A percentile compares a stretch with the other conserved stretches of the same genome.
These are phyloP conservation scores for Xanthoparmelia taractica DNA, from an alignment of 495 filamentous ascomycete species.

Conservation along the genomic window DNA sequence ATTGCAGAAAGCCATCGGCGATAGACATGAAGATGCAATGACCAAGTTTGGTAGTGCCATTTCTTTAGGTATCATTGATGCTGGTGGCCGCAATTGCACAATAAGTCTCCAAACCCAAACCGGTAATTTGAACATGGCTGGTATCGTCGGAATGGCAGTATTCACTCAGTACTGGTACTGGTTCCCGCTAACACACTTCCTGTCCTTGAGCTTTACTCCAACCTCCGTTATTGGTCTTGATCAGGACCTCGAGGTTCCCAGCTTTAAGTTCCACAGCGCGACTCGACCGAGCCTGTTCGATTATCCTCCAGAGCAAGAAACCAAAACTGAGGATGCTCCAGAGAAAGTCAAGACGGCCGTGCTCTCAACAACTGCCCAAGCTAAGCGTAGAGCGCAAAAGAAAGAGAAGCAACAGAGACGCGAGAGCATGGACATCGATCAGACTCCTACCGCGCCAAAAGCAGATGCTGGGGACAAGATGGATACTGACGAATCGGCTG, in stretches of 20 bases:
- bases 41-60: slow-evolving; percentile 95
- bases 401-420: slow-evolving; percentile 64
- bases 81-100: slow-evolving; percentile 95
- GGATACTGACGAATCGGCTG: slow-evolving; percentile 70
- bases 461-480: slow-evolving; percentile 69
- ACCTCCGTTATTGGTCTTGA: slow-evolving; percentile 93
- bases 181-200: slow-evolving; percentile 98
- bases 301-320: slow-evolving; percentile 92
- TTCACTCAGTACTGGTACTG: slow-evolving; percentile 99
- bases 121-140: slow-evolving; percentile 94
- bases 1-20: slow-evolving; percentile 81
- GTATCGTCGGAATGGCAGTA: slow-evolving; percentile 93
- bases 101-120: slow-evolving; percentile 97
- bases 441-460: slow-evolving; percentile 67
- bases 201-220: slow-evolving; percentile 86
- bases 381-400: slow-evolving; percentile 77
- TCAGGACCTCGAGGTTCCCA: slow-evolving; percentile 86
- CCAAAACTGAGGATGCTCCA: slow-evolving; percentile 85
- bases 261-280: slow-evolving; percentile 91
- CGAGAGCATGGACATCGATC: slow-evolving; percentile 86
- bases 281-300: slow-evolving; percentile 93
- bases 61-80: slow-evolving; percentile 94
- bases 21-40: slow-evolving; percentile 98
- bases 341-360: slow-evolving; percentile 94
- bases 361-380: slow-evolving; percentile 92